Conservation (phyloP, 768 basidiomycete genomes). For the Leucosporidium creatinivorum region DNA sequence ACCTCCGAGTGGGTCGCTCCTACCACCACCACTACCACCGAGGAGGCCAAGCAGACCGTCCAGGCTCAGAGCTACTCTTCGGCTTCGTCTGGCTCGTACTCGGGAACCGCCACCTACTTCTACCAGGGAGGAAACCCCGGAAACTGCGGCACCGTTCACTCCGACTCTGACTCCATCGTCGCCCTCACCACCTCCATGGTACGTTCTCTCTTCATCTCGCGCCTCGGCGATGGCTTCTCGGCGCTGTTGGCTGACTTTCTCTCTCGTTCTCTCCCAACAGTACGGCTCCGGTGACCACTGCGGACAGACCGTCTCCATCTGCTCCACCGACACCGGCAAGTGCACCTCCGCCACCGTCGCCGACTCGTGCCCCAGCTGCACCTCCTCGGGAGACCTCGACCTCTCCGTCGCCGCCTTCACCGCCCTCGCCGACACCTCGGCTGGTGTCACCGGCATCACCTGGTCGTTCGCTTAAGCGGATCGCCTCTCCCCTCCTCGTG, state of each 20-base stretch:
- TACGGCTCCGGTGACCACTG: slow-evolving; percentile 24
- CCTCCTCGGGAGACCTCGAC: slow-evolving; percentile 56
- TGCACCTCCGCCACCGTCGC: slow-evolving; percentile 23
- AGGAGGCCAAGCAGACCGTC: neutral
- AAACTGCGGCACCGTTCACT: slow-evolving; percentile 61
- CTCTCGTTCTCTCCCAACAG: neutral
- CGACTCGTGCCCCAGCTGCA: slow-evolving; percentile 65
- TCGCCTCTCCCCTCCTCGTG: neutral
- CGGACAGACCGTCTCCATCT: slow-evolving; percentile 26
- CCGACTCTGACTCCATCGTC: slow-evolving; percentile 48
- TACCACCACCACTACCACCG: slow-evolving; percentile 6
- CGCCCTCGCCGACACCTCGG: slow-evolving; percentile 48
- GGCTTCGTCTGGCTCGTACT: slow-evolving; percentile 26
- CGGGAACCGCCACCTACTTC: slow-evolving; percentile 51
- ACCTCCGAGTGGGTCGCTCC: neutral
- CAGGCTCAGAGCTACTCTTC: neutral
- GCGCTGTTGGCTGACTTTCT: slow-evolving; percentile 44
- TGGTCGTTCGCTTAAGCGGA: slow-evolving; percentile 30
- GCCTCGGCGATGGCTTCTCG: slow-evolving; percentile 50
- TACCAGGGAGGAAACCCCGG: slow-evolving; percentile 64
- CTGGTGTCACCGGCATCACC: slow-evolving; percentile 53
- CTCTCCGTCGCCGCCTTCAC: slow-evolving; percentile 55
- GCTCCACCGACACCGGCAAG: slow-evolving; percentile 27
- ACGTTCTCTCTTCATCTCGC: slow-evolving; percentile 52
- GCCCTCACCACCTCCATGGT: slow-evolving; percentile 52